These are phyloP conservation scores for Phaeotremella fagi DNA, from an alignment of 768 basidiomycete genomes.

Conservation along the genomic window DNA sequence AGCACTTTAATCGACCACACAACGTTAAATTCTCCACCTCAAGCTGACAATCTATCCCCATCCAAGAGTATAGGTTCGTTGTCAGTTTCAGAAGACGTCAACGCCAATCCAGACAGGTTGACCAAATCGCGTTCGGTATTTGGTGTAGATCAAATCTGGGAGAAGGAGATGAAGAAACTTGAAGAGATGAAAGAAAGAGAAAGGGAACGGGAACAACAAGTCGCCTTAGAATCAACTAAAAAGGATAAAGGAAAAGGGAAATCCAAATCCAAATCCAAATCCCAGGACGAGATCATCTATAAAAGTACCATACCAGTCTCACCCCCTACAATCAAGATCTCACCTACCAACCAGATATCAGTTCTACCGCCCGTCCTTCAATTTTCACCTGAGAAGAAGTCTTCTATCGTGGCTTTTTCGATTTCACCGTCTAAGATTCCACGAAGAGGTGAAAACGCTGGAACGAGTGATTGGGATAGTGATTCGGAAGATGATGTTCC, in stretches of 20 bases:
- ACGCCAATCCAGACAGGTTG: slow-evolving; percentile 22
- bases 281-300: neutral
- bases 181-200: slow-evolving; percentile 64
- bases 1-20: slow-evolving; percentile 72
- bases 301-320: neutral
- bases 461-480: neutral
- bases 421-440: too few species aligned
- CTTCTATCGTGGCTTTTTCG: too few species aligned
- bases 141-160: slow-evolving; percentile 89
- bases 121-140: slow-evolving; percentile 71
- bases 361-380: slow-evolving; percentile 14
- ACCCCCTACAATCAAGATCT: slow-evolving; percentile 5
- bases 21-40: slow-evolving; percentile 30
- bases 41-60: neutral
- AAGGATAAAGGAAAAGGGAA: slow-evolving; percentile 21
- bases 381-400: slow-evolving; percentile 8
- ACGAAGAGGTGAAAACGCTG: too few species aligned
- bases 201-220: slow-evolving; percentile 53
- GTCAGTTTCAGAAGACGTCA: neutral
- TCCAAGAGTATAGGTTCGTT: slow-evolving; percentile 2
- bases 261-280: neutral
- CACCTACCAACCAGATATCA: slow-evolving; percentile 8
- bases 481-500: neutral
- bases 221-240: slow-evolving; percentile 19
- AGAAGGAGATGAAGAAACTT: slow-evolving; percentile 76